Base-by-base conservation (phyloP, 768 basidiomycete species). In the Kwoniella botswanensis region DNA sequence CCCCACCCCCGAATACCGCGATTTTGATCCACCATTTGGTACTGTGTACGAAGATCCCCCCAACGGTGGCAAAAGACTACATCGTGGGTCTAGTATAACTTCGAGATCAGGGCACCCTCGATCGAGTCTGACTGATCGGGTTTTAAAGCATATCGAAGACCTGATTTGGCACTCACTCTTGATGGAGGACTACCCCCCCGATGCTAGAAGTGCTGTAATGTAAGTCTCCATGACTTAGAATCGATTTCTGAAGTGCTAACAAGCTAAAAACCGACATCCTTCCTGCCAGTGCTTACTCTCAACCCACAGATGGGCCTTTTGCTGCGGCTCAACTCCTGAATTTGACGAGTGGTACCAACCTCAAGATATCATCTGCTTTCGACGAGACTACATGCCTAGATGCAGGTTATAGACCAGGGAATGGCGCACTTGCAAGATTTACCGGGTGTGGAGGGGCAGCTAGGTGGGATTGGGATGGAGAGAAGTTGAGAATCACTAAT, bases 141-240 rank as follows among this genome's bases (percentile, higher is more conserved):
- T 3, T 50, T 18, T 44, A 43, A 15, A 65, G 64, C 64, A 7
- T 71, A 55, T 43, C 50, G 26, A 29, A 13, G 65, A 65, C 50
- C 50, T 26, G 65, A 66, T 54, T 52, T 71, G 15, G 60, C 65
- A 21, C 44, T 71, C 17, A 67, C 60, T 7, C 58, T 66, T 62
- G 58, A 71, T 29, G 65, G 57, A 15, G 64, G 70, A 9, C 50
- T 55, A 15, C 57, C 29, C 1, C 1, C 54, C 56, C 15, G 29
- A 58, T 22, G 70, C 63, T 3, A 58, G 57, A 29, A 67, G 54
- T 21, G 65, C 61, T 12, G 65, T 60, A 7, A 66, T 71, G 65
- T 71, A 13, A 42, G 64, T 71, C 35, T 35, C 35, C 35, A 9
- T 7, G 0, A 35, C 35, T 35, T 5, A 7, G 6, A 35, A 35